Base-by-base conservation (phyloP, 1,284 basidiomycete species). In the Salmacisia buchloeana region DNA sequence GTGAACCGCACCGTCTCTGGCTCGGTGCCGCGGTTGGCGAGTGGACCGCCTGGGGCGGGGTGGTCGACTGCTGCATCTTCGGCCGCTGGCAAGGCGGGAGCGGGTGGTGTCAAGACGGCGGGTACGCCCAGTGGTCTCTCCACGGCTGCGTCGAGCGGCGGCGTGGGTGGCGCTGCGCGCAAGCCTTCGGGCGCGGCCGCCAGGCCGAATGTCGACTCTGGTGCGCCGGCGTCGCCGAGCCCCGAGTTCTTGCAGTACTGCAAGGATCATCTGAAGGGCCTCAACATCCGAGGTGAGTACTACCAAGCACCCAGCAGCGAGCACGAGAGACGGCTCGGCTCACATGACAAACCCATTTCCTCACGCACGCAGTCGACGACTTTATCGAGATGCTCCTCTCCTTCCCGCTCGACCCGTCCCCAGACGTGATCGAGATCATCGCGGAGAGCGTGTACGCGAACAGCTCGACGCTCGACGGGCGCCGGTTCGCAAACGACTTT, bases 171-270 rank as follows among this genome's bases (percentile, higher is more conserved):
- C 15, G 65, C 21, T 25, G 66, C 62, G 23, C 35, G 63, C 29
- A 34, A 54, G 56, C 56, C 69, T 41, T 52, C 70, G 13, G 58
- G 67, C n/a, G 58, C 78, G 10, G 64, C 74, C 43, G 66, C 49
- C 21, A 60, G 21, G 31, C n/a, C 39, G 15, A 39, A 18, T 34
- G 63, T 23, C 59, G 60, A 62, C 33, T 62, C 74, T 49, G 65
- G 69, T 1, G 65, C 77, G n/a, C 78, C 79, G 58, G 78, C 83
- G 41, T 85, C 27, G 78, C 91, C 92, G 4, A 91, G 90, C 2
- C 75, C 83, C 60, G 94, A 98, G 63, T 97, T 98, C 82, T 82
- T 97, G 74, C 88, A 88, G 74, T 97, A 96, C 92, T 84, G 92
- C 71, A 88, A 86, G 70, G 89, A 92, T 65, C 88, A 92, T 2